phyloP scores from a whole-genome alignment of 2,329 filamentous ascomycete genomes.

The Paraphaeosphaeria minitans region DNA sequence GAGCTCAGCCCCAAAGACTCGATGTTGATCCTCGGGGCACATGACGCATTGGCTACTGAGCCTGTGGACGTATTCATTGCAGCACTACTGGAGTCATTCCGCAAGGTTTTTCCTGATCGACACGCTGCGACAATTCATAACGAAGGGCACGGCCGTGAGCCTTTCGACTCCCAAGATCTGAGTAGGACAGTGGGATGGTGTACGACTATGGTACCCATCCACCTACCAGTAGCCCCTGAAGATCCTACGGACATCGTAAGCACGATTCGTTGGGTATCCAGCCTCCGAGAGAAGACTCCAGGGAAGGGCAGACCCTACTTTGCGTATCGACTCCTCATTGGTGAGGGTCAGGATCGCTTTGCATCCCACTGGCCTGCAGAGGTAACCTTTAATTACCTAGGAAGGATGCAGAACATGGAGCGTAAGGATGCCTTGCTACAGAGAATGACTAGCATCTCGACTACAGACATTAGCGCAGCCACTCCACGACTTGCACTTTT shows the following conservation, averaged over 20 bases:
- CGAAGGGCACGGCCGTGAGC: conserved; percentile 56
- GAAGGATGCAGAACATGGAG: conserved; percentile 37
- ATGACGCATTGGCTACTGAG: conserved; percentile 43
- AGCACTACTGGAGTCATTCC: conserved; percentile 50
- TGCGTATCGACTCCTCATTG: conserved; percentile 31
- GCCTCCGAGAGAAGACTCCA: conserved; percentile 36
- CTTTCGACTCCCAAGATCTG: conserved; percentile 54
- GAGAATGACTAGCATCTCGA: conserved; percentile 26
- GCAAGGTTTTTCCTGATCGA: conserved; percentile 49
- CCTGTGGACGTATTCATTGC: conserved; percentile 46
- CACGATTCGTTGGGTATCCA: conserved; percentile 42
- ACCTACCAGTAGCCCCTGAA: conserved; percentile 28
- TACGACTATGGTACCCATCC: conserved; percentile 47
- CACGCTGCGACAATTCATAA: conserved; percentile 52
- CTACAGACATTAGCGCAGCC: conserved; percentile 30
- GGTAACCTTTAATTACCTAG: conserved; percentile 42
- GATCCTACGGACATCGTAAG: conserved; percentile 37
- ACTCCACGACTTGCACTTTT: conserved; percentile 40
- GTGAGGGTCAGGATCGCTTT: conserved; percentile 33
- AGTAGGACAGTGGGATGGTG: conserved; percentile 60
- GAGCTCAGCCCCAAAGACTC: conserved; percentile 39
- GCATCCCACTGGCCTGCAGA: conserved; percentile 42
- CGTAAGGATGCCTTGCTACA: conserved; percentile 36
- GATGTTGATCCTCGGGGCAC: conserved; percentile 38
- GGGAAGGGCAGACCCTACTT: conserved; percentile 43